Conservation (phyloP, 1,284 basidiomycete genomes). For the Apiotrichum montevideense region DNA sequence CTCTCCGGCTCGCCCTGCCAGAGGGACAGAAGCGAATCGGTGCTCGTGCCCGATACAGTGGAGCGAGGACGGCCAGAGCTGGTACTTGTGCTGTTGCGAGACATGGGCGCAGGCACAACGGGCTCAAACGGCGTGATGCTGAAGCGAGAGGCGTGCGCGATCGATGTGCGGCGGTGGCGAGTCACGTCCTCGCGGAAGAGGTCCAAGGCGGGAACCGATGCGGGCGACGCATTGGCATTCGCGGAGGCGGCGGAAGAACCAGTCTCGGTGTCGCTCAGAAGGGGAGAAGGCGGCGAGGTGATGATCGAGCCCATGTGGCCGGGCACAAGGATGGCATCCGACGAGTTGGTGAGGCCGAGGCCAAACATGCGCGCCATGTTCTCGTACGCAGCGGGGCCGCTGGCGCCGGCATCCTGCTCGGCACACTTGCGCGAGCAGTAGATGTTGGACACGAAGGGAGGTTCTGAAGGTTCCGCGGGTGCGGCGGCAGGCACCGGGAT, state of each 20-base stretch:
- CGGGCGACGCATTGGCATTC: slow-evolving; percentile 22
- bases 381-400: slow-evolving; percentile 24
- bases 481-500: neutral
- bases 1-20: slow-evolving; percentile 23
- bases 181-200: slow-evolving; percentile 20
- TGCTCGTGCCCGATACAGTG: slow-evolving; percentile 14
- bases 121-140: slow-evolving; percentile 3
- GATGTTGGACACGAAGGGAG: slow-evolving; percentile 28
- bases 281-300: slow-evolving; percentile 32
- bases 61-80: neutral
- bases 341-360: slow-evolving; percentile 6
- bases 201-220: slow-evolving; percentile 34
- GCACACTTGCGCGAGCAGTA: slow-evolving; percentile 39
- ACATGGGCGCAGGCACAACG: slow-evolving; percentile 8
- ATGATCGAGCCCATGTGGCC: slow-evolving; percentile 13
- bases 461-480: neutral
- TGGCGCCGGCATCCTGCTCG: slow-evolving; percentile 18
- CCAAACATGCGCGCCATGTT: slow-evolving; percentile 30
- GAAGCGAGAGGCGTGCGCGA: slow-evolving; percentile 10
- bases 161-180: slow-evolving; percentile 30
- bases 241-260: slow-evolving; percentile 25
- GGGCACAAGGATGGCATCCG: slow-evolving; percentile 4
- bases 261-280: slow-evolving; percentile 35
- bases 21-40: slow-evolving; percentile 27
- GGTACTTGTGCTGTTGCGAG: slow-evolving; percentile 11